A percentile compares a stretch with the other conserved stretches of the same genome.
Evolutionary conservation across 306 rosid genomes (phyloP).

Genomic region (Ammopiptanthus mongolicus): DNA sequence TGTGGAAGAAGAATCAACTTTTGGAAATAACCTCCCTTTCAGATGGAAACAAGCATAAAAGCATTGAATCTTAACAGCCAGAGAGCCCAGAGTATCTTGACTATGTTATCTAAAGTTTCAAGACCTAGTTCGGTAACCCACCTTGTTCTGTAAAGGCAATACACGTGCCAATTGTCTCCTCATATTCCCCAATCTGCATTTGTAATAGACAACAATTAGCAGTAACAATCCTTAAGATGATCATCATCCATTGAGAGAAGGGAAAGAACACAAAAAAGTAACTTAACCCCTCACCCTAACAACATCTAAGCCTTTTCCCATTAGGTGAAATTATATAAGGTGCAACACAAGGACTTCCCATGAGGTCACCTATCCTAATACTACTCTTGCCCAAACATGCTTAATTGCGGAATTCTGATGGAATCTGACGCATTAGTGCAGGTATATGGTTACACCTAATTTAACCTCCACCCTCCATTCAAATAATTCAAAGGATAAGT

Average conservation of each 20-base stretch:
- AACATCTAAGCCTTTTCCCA: neutral
- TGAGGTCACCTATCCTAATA: neutral
- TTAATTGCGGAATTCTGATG: neutral
- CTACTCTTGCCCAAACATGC: neutral
- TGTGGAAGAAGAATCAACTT: neutral
- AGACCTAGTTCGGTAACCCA: constrained; percentile 9
- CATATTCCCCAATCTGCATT: constrained; percentile 75
- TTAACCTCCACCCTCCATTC: neutral
- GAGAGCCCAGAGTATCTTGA: neutral
- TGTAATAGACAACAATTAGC: constrained; percentile 19
- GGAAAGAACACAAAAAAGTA: neutral
- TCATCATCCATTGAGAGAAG: neutral
- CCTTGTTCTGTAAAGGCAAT: constrained; percentile 66
- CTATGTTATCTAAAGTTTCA: neutral
- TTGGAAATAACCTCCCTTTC: neutral
- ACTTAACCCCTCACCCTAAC: neutral
- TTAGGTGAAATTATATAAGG: neutral
- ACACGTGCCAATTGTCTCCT: constrained; percentile 73
- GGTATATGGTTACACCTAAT: neutral
- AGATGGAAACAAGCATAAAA: neutral
- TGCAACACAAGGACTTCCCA: neutral
- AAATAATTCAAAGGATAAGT: neutral
- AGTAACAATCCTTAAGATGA: neutral
- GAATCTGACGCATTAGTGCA: neutral
- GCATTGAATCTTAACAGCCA: neutral